Evolutionary conservation across 1,284 basidiomycete species (phyloP), one percentile per base, ranked within the genome.

Genomic region (Leucoagaricus sp.): DNA sequence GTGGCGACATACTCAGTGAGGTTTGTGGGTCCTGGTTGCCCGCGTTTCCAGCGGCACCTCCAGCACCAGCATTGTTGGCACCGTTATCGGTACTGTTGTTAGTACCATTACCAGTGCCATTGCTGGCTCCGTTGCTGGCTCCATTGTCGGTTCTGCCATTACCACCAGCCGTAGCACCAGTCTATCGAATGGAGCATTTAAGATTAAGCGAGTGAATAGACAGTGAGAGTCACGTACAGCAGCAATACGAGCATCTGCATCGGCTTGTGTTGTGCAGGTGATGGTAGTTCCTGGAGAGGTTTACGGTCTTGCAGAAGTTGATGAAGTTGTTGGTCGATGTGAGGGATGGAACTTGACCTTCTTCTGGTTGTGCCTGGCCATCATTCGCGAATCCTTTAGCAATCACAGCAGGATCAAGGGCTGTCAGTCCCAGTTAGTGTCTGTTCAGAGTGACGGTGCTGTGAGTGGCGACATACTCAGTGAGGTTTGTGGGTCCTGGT

Each of bases 311-410:
- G 53, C 73, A 74, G 59, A 77, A 84, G 76, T 85, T 83, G 75
- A 86, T 84, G 70, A 83, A 87, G 58, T 87, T 87, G 76, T 88
- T 86, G 49, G 74, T 71, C 44, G 80, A 82, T 4, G 82, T 84
- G 44, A 81, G 64, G 13, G 82, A 84, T 5, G 84, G 71, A 54
- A 82, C 78, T 65, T 83, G 80, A 65, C 69, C 69, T 38, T 61
- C 75, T 13, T 69, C 66, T 49, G 60, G 74, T 60, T 63, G 61
- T 51, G 69, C 70, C 62, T 75, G 73, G 48, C 83, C 83, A 58
- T 78, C 63, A 58, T 79, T 73, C 3, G 74, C 73, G 58, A 83
- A 79, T 44, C 74, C 75, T 25, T 63, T 29, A 34, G 78, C 77
- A 40, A 85, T 72, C 21, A 84, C 74, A 23, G 68, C 68, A 23